These are phyloP conservation scores for Ogataea nonfermentans DNA, from an alignment of 805 yeast genomes.

Conservation along the genomic window DNA sequence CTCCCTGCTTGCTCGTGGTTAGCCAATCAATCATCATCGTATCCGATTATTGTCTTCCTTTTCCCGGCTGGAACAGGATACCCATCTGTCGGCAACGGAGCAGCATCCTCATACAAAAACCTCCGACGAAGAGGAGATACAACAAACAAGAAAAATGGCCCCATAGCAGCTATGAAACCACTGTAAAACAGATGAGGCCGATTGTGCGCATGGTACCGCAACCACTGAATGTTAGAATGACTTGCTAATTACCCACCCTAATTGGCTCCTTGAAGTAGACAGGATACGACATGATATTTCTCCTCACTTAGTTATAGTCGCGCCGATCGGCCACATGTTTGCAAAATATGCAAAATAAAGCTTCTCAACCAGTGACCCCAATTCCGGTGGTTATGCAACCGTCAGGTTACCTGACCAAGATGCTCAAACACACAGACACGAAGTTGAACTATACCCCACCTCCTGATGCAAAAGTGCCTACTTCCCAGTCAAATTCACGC, in stretches of 20 bases:
- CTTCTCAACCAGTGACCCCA: slow-evolving; percentile 9
- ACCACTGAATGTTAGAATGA: slow-evolving; percentile 47
- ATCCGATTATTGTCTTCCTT: slow-evolving; percentile 52
- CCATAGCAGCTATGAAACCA: slow-evolving; percentile 60
- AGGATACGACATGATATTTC: slow-evolving; percentile 40
- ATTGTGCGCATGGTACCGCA: slow-evolving; percentile 71
- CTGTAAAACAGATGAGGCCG: slow-evolving; percentile 74
- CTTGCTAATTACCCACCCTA: slow-evolving; percentile 45
- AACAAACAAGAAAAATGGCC: slow-evolving; percentile 59
- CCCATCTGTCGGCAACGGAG: slow-evolving; percentile 56
- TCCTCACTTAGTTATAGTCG: slow-evolving; percentile 7
- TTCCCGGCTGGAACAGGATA: slow-evolving; percentile 56
- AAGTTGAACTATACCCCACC: slow-evolving; percentile 19
- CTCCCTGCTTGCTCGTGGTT: too few species aligned
- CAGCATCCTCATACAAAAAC: slow-evolving; percentile 62
- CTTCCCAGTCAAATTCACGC: slow-evolving; percentile 9
- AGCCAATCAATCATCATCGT: slow-evolving; percentile 41
- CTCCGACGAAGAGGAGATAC: slow-evolving; percentile 70
- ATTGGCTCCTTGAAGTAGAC: slow-evolving; percentile 59
- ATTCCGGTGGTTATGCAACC: slow-evolving; percentile 23
- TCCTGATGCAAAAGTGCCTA: slow-evolving; percentile 19
- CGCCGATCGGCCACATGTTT: slow-evolving; percentile 4
- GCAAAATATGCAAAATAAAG: background rate
- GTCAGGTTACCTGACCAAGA: slow-evolving; percentile 17
- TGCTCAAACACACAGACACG: slow-evolving; percentile 1